Conservation (phyloP, 1,284 basidiomycete genomes). For the Pterula multifida region DNA sequence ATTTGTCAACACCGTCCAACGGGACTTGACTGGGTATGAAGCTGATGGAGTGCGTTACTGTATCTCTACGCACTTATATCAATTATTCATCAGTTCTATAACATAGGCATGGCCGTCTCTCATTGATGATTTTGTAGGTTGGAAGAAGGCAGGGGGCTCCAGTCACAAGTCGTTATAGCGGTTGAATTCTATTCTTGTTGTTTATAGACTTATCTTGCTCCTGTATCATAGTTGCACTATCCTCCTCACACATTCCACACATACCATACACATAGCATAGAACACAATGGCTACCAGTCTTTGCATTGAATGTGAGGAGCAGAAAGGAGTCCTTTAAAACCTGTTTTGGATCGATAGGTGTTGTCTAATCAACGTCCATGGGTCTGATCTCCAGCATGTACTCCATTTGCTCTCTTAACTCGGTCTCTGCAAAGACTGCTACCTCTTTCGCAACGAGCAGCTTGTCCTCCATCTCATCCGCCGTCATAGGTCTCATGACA, state of each 20-base stretch:
- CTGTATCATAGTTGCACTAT: too few species aligned
- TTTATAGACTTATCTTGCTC: neutral
- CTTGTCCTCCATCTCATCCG: conserved; percentile 64
- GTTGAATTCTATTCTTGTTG: neutral
- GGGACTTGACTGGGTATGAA: conserved; percentile 51
- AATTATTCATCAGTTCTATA: conserved; percentile 7
- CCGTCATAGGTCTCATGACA: conserved; percentile 39
- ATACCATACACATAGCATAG: neutral
- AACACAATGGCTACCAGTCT: too few species aligned
- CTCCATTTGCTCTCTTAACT: conserved; percentile 62
- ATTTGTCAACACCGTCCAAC: conserved; percentile 56
- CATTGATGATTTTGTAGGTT: conserved; percentile 60
- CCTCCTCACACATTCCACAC: neutral
- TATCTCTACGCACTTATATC: conserved; percentile 5
- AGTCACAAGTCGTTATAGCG: conserved; percentile 3
- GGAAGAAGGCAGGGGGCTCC: conserved; percentile 49
- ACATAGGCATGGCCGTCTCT: conserved; percentile 66
- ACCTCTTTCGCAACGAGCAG: conserved; percentile 56
- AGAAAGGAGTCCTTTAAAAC: too few species aligned
- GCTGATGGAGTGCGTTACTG: conserved; percentile 48
- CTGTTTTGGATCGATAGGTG: too few species aligned
- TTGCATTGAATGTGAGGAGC: too few species aligned
- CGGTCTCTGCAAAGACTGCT: conserved; percentile 56
- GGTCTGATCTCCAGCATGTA: conserved; percentile 44
- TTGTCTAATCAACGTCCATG: conserved; percentile 19